Conservation (phyloP, 1,139 yeast genomes). For the Ogataea hybrid region DNA sequence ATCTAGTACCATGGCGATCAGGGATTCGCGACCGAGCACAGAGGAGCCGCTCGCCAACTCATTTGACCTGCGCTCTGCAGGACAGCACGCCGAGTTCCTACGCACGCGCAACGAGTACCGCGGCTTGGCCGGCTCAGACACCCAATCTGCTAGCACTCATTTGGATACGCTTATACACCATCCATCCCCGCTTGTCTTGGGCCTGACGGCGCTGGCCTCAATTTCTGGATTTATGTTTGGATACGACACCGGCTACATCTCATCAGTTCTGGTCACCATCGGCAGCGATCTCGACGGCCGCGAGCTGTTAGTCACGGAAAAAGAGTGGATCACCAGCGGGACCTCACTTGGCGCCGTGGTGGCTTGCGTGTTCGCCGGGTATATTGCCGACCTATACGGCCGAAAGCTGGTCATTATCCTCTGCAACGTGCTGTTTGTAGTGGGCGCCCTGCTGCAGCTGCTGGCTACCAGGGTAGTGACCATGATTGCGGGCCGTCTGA, state of each 20-base stretch:
- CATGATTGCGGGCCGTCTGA: constrained; percentile 55
- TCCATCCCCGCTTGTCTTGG: constrained; percentile 25
- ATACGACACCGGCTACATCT: constrained; percentile 60
- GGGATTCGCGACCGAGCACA: constrained; percentile 1
- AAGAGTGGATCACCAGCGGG: constrained; percentile 54
- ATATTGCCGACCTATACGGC: constrained; percentile 48
- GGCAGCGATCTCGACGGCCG: constrained; percentile 48
- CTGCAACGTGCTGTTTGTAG: constrained; percentile 47
- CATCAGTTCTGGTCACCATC: constrained; percentile 53
- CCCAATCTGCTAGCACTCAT: constrained; percentile 6
- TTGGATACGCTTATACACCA: constrained; percentile 12
- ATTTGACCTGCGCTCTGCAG: background rate
- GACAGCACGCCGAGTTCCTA: constrained; percentile 2
- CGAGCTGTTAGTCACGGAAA: constrained; percentile 43
- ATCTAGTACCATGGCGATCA: background rate
- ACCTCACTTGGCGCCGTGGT: constrained; percentile 57
- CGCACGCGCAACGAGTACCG: background rate
- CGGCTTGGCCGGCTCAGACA: constrained; percentile 4
- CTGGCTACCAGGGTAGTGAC: constrained; percentile 45
- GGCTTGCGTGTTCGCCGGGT: constrained; percentile 52
- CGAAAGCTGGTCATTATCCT: constrained; percentile 45
- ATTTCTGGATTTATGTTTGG: constrained; percentile 64
- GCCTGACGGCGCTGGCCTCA: constrained; percentile 34
- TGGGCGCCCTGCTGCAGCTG: constrained; percentile 51
- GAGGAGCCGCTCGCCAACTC: background rate